Base-by-base conservation (phyloP, 805 yeast species). In the Spencermartinsiella europaea region DNA sequence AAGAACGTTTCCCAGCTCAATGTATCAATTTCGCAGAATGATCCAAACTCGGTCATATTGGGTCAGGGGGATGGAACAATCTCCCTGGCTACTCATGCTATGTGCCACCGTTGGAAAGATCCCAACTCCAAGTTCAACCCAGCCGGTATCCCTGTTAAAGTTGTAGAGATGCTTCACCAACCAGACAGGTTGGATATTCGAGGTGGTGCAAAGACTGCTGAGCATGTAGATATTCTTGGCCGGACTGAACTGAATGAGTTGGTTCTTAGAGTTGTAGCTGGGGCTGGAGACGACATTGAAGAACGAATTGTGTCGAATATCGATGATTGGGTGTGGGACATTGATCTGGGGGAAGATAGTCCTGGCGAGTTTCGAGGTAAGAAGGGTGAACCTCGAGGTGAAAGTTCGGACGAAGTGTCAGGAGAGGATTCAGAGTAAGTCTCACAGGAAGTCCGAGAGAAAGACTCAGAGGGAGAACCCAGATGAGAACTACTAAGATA, bases 41-140 rank as follows among this genome's bases (percentile, higher is more conserved):
- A 75, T 3, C 71, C 75, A 33, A 63, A 72, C n/a, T 81, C 95
- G 0, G 96, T 93, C 0, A 73, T 74, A 33, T 72, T 87, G 59
- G 83, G 95, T 1, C 95, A 93, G 61, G 99, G 99, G 21, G 99
- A 93, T 65, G 99, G 99, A 3, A 93, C 99, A 0, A 85, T 93
- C 3, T 87, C 96, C 2, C 59, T 93, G 17, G 66, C 89, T 53
- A 81, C 97, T 0, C 98, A 93, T 58, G 58, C 87, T 1, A 86
- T 89, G 80, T 87, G 96, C 61, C 96, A 93, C 60, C 81, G 84
- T 61, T 90, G 96, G 97, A 81, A 81, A 55, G 77, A 79, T 44
- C 76, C 74, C 2, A 58, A 69, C 19, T 72, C 77, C 25, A 77
- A 82, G 47, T 71, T 78, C 55, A 93, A 93, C 62, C 99, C 99